Percentiles rank a stretch among this genome's conserved stretches.
These are phyloP conservation scores for Phaeosphaeriaceae sp. DNA, from an alignment of 2,329 filamentous ascomycete species.

Conservation along the genomic window DNA sequence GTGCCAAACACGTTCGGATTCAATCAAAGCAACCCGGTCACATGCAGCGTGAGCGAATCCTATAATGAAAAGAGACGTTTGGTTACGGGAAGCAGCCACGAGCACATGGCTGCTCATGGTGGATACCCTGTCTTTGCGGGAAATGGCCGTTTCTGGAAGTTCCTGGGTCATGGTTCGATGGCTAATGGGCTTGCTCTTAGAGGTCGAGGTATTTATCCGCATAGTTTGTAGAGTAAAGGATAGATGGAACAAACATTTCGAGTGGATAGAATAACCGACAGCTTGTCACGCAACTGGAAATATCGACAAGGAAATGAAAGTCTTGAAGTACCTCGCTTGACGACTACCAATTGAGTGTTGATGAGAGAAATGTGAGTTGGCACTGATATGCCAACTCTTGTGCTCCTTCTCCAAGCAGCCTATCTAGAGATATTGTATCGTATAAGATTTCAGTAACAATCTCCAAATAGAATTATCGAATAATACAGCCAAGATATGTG, in stretches of 20 bases:
- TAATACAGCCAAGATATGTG: too few species aligned
- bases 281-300: slow-evolving; percentile 9
- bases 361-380: too few species aligned
- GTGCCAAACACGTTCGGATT: slow-evolving; percentile 32
- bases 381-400: too few species aligned
- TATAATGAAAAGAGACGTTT: slow-evolving; percentile 16
- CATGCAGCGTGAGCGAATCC: slow-evolving; percentile 17
- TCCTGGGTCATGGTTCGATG: slow-evolving; percentile 14
- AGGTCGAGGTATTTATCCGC: slow-evolving; percentile 38
- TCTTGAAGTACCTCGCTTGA: not conserved
- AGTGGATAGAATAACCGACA: slow-evolving; percentile 31
- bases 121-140: slow-evolving; percentile 19
- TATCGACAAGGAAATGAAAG: not conserved
- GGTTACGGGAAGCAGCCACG: slow-evolving; percentile 28
- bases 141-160: slow-evolving; percentile 29
- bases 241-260: slow-evolving; percentile 30
- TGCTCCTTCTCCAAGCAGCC: too few species aligned
- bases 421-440: too few species aligned
- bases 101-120: slow-evolving; percentile 6
- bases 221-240: slow-evolving; percentile 32
- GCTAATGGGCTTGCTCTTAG: slow-evolving; percentile 21
- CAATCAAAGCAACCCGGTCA: slow-evolving; percentile 21
- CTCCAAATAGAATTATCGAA: too few species aligned
- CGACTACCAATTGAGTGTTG: not conserved
- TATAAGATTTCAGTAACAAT: too few species aligned